Conservation (phyloP, 192 early-diverging fungal species). For the Gryganskiella cystojenkinii region DNA sequence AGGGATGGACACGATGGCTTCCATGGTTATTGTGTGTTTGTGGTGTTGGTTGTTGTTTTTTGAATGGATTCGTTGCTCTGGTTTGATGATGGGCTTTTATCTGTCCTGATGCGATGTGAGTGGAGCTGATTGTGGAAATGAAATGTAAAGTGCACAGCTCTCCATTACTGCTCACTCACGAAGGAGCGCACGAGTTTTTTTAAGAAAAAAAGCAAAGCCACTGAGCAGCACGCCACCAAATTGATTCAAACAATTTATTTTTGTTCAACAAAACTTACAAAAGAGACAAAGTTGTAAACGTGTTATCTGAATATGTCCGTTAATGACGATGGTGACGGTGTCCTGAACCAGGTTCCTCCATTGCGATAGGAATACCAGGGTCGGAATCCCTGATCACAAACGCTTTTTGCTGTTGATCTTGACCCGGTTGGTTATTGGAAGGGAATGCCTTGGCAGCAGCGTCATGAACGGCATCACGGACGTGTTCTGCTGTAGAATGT, state of each 20-base stretch:
- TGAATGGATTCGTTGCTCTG: not conserved
- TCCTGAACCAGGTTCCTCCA: constrained; percentile 49
- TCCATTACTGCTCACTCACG: too few relatives aligned
- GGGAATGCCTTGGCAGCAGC: not conserved
- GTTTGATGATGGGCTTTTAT: too few relatives aligned
- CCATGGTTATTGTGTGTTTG: constrained; percentile 5
- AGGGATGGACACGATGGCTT: constrained; percentile 46
- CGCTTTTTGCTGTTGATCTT: not conserved
- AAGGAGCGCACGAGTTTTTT: too few relatives aligned
- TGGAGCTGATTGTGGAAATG: too few relatives aligned
- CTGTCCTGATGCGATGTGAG: too few relatives aligned
- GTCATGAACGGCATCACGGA: not conserved
- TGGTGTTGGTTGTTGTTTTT: not conserved
- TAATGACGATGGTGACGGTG: constrained; percentile 38
- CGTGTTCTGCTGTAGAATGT: not conserved
- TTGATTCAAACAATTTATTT: not conserved
- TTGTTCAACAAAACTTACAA: constrained; percentile 1
- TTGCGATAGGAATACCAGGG: constrained; percentile 26
- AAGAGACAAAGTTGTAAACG: not conserved
- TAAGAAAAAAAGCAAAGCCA: too few relatives aligned
- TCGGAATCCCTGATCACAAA: not conserved
- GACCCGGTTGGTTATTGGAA: not conserved
- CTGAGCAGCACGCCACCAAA: too few relatives aligned
- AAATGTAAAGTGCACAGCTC: too few relatives aligned
- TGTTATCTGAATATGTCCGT: not conserved